phyloP scores from a whole-genome alignment of 305 asterid genomes.

The Fraxinus baroniana region DNA sequence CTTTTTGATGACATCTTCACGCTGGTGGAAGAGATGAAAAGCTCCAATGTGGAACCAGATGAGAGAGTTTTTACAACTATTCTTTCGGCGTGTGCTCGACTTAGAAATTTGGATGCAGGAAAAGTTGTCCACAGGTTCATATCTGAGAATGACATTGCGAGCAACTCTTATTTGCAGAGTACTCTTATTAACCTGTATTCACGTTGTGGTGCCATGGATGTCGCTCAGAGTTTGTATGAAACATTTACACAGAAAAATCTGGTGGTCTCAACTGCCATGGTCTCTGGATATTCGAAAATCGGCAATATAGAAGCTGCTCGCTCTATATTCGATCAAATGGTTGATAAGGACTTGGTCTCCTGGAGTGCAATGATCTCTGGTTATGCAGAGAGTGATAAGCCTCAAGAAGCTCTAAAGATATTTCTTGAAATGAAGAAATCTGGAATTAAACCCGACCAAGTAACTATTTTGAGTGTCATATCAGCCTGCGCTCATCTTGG shows the following conservation, averaged over 20 bases:
- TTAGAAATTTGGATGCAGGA: conserved; percentile 53
- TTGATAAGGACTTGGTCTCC: conserved; percentile 61
- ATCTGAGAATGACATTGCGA: conserved; percentile 33
- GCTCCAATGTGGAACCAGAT: conserved; percentile 48
- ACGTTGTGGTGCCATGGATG: conserved; percentile 63
- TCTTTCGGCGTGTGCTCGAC: conserved; percentile 60
- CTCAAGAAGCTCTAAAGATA: conserved; percentile 66
- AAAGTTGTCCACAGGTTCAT: conserved; percentile 50
- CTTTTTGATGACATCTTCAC: conserved; percentile 52
- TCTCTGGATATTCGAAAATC: conserved; percentile 68
- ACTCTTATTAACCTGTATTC: conserved; percentile 73
- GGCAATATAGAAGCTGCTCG: conserved; percentile 63
- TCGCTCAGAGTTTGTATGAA: conserved; percentile 58
- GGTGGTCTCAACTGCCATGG: conserved; percentile 71
- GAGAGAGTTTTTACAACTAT: conserved; percentile 52
- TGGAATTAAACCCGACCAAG: conserved; percentile 65
- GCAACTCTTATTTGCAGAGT: conserved; percentile 56
- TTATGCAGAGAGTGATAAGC: conserved; percentile 63
- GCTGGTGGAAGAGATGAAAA: conserved; percentile 64
- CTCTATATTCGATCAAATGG: conserved; percentile 51
- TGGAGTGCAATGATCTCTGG: conserved; percentile 93
- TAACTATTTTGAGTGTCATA: conserved; percentile 67
- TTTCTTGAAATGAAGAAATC: conserved; percentile 51
- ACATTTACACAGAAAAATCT: conserved; percentile 44
- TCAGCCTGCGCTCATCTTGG: conserved; percentile 78